phyloP scores from a whole-genome alignment of 345 rosid genomes.

The thale cress (Arabidopsis thaliana) region DNA sequence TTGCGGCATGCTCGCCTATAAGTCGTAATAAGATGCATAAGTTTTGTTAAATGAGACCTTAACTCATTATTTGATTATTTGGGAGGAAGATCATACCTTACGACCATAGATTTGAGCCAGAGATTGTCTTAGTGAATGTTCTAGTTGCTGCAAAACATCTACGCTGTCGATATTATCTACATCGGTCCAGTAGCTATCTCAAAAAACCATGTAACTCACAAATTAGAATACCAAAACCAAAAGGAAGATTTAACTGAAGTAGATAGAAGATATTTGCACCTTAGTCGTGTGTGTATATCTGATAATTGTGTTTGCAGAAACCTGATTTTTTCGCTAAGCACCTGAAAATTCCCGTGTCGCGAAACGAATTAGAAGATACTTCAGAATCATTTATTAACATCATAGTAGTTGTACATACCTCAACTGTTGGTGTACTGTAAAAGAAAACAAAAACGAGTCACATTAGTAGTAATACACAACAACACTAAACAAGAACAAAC shows the following conservation, averaged over 20 bases:
- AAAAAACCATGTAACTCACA: slow-evolving; percentile 31
- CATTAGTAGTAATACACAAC: slow-evolving; percentile 36
- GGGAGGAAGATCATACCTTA: slow-evolving; percentile 52
- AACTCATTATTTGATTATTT: neutral
- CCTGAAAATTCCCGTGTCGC: slow-evolving; percentile 46
- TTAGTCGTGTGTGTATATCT: slow-evolving; percentile 59
- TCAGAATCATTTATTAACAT: slow-evolving; percentile 24
- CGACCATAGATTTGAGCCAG: slow-evolving; percentile 54
- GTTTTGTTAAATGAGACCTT: slow-evolving; percentile 16
- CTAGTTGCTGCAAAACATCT: slow-evolving; percentile 62
- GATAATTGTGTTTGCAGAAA: slow-evolving; percentile 57
- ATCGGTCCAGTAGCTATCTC: slow-evolving; percentile 60
- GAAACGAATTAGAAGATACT: slow-evolving; percentile 14
- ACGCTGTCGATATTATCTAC: slow-evolving; percentile 55
- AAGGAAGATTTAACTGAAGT: slow-evolving; percentile 3
- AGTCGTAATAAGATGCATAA: slow-evolving; percentile 14
- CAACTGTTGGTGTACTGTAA: slow-evolving; percentile 67
- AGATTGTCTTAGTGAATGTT: slow-evolving; percentile 60
- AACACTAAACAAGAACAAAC: slow-evolving; percentile 26
- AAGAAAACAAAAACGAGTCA: slow-evolving; percentile 26
- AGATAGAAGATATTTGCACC: slow-evolving; percentile 46
- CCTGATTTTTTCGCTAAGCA: slow-evolving; percentile 51
- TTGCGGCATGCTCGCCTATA: slow-evolving; percentile 33
- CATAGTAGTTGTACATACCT: slow-evolving; percentile 56
- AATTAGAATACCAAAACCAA: slow-evolving; percentile 16